Evolutionary conservation across 2,329 filamentous ascomycete genomes (phyloP).

Genomic region (Cladophialophora immunda): DNA sequence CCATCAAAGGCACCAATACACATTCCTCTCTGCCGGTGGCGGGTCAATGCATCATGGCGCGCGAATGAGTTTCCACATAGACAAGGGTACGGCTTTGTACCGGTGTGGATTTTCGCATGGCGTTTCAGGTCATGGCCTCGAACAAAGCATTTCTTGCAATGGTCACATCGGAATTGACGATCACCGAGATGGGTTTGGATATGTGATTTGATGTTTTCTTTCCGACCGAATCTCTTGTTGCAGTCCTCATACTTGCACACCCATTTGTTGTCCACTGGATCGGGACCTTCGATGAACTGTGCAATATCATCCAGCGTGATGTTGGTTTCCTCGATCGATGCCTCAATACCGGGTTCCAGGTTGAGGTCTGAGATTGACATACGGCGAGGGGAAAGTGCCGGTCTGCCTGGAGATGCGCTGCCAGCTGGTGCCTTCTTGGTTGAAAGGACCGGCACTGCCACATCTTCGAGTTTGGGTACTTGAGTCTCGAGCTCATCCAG

Average conservation of each 20-base stretch:
- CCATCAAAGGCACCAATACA: constrained; percentile 95
- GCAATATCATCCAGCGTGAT: constrained; percentile 86
- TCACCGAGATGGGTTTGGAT: constrained; percentile 98
- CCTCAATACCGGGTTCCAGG: constrained; percentile 65
- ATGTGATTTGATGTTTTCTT: constrained; percentile 98
- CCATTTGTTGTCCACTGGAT: constrained; percentile 79
- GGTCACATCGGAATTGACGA: constrained; percentile 91
- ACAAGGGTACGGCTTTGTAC: constrained; percentile 93
- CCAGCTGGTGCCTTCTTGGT: constrained; percentile 33
- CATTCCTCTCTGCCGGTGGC: constrained; percentile 94
- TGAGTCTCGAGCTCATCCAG: constrained; percentile 3
- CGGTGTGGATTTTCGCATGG: constrained; percentile 96
- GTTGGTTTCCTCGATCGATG: constrained; percentile 78
- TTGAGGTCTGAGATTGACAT: constrained; percentile 59
- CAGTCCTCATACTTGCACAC: constrained; percentile 79
- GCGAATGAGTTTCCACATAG: constrained; percentile 95
- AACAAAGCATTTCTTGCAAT: constrained; percentile 94
- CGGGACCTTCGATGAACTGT: constrained; percentile 76
- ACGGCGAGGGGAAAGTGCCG: constrained; percentile 52
- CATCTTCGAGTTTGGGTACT: constrained; percentile 32
- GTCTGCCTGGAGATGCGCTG: constrained; percentile 45
- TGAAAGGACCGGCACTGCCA: constrained; percentile 36
- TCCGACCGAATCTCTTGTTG: constrained; percentile 89
- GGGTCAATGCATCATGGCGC: constrained; percentile 90
- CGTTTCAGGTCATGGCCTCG: constrained; percentile 96